phyloP scores from a whole-genome alignment of 2,329 filamentous ascomycete species.

The Penicillium sp. region DNA sequence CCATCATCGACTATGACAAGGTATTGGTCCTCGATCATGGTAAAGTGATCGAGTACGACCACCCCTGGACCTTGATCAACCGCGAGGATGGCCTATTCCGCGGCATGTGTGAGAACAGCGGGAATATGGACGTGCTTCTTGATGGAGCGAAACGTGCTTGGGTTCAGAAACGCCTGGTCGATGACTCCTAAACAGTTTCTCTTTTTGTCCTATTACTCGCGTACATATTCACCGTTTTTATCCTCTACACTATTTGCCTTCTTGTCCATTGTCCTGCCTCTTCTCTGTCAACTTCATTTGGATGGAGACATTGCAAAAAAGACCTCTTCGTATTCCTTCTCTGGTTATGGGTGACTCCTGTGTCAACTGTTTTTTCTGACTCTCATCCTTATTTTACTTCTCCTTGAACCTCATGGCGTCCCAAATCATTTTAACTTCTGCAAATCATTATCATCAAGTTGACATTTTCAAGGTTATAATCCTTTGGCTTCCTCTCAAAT shows the following conservation, averaged over 20 bases:
- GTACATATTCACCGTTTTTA: conserved; percentile 10
- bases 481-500: too few species aligned
- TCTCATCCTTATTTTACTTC: conserved; percentile 2
- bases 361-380: background rate
- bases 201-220: background rate
- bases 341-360: conserved; percentile 2
- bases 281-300: background rate
- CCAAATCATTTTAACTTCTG: background rate
- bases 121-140: conserved; percentile 59
- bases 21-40: conserved; percentile 93
- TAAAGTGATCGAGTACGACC: conserved; percentile 81
- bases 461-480: too few species aligned
- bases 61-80: conserved; percentile 77
- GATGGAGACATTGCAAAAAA: conserved; percentile 1
- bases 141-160: conserved; percentile 55
- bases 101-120: conserved; percentile 68
- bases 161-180: conserved; percentile 48
- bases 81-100: conserved; percentile 67
- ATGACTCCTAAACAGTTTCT: conserved; percentile 36
- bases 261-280: background rate
- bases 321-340: conserved; percentile 1
- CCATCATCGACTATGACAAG: conserved; percentile 97
- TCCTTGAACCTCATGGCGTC: conserved; percentile 1
- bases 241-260: background rate
- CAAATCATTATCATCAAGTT: background rate